These are phyloP conservation scores for Alliaria petiolata DNA, from an alignment of 345 rosid genomes.

Conservation along the genomic window DNA sequence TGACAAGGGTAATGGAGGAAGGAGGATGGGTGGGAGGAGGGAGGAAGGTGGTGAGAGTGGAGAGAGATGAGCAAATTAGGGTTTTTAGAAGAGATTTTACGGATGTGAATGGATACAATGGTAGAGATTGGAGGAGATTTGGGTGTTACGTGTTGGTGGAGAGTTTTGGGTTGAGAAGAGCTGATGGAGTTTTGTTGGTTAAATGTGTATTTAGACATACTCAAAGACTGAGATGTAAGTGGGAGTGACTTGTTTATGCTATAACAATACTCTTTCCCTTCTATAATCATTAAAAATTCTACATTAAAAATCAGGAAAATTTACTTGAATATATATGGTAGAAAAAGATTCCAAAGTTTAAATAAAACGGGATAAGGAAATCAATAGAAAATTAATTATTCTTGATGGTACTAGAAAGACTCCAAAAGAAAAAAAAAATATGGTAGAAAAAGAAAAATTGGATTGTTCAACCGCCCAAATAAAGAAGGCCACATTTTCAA, in stretches of 20 bases:
- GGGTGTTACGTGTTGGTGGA: constrained; percentile 66
- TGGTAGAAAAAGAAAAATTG: too few species aligned
- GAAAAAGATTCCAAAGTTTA: too few species aligned
- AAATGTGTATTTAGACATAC: constrained; percentile 53
- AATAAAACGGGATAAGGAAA: too few species aligned
- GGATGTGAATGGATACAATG: constrained; percentile 9
- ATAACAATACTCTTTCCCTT: too few species aligned
- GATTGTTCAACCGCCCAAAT: too few species aligned
- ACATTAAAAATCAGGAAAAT: too few species aligned
- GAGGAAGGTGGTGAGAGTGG: constrained; percentile 48
- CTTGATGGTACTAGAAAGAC: too few species aligned
- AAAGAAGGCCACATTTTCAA: too few species aligned
- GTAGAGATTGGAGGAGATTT: constrained; percentile 46
- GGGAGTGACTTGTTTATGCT: constrained; percentile 32
- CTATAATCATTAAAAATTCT: too few species aligned
- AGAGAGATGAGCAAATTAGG: constrained; percentile 39
- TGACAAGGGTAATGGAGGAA: constrained; percentile 60
- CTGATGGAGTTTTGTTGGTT: constrained; percentile 58
- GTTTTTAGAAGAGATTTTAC: constrained; percentile 19
- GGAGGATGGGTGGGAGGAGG: constrained; percentile 63
- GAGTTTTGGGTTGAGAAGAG: constrained; percentile 66
- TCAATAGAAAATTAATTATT: too few species aligned
- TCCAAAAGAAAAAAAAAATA: too few species aligned
- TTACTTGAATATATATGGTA: too few species aligned
- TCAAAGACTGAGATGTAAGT: constrained; percentile 37